phyloP scores from a whole-genome alignment of 306 rosid species.

The Quercus berberidifolia region DNA sequence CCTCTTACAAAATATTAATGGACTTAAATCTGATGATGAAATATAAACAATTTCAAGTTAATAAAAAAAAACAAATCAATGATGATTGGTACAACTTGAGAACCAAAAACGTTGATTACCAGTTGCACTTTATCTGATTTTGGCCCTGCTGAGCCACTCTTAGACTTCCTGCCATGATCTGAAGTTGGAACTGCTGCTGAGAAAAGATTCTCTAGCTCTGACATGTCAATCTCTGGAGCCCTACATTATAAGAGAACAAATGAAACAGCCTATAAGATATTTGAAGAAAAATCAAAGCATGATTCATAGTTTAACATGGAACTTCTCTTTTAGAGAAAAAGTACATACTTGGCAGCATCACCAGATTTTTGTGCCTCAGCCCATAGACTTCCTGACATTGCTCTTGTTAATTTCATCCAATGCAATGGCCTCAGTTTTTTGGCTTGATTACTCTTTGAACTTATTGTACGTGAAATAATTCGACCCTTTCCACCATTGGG shows the following conservation, averaged over 20 bases:
- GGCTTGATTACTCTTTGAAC: constrained; percentile 40
- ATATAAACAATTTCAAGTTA: constrained; percentile 13
- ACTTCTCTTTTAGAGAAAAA: constrained; percentile 12
- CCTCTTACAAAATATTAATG: background rate
- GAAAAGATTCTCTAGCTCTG: constrained; percentile 92
- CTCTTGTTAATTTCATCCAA: constrained; percentile 85
- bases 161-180: constrained; percentile 42
- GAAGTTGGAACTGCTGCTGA: constrained; percentile 62
- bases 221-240: constrained; percentile 92
- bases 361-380: constrained; percentile 81
- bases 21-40: background rate
- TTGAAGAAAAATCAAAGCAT: constrained; percentile 16
- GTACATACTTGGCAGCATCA: constrained; percentile 70
- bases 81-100: background rate
- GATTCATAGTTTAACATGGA: constrained; percentile 17
- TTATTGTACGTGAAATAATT: constrained; percentile 40
- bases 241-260: constrained; percentile 41
- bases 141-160: constrained; percentile 45
- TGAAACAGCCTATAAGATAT: constrained; percentile 11
- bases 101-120: constrained; percentile 44
- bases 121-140: constrained; percentile 87
- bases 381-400: constrained; percentile 92
- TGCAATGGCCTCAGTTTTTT: constrained; percentile 91
- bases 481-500: constrained; percentile 47
- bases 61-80: constrained; percentile 3